phyloP scores from a whole-genome alignment of 208 protist species.

The Acanthamoeba rhysodes region DNA sequence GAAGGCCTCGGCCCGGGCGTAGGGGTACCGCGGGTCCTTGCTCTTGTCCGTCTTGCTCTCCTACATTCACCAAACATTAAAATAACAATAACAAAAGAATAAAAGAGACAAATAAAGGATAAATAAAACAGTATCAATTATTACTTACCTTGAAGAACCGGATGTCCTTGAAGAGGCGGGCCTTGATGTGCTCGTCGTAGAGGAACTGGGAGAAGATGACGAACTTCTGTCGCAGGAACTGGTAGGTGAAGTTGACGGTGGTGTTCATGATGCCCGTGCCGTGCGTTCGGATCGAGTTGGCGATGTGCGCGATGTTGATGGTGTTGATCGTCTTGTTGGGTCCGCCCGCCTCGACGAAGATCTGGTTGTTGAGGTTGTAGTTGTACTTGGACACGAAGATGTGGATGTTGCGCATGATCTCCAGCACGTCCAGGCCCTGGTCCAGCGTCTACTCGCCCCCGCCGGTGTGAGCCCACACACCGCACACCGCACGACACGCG shows the following conservation, averaged over 20 bases:
- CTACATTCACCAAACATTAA: background rate
- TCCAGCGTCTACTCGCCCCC: background rate
- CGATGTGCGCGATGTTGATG: constrained; percentile 97
- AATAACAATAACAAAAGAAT: background rate
- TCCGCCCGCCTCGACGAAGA: constrained; percentile 95
- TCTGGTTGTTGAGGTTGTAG: constrained; percentile 98
- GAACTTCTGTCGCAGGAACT: constrained; percentile 96
- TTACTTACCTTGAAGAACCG: constrained; percentile 87
- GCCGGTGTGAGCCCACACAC: background rate
- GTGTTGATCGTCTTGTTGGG: constrained; percentile 96
- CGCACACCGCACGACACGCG: background rate
- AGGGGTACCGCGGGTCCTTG: constrained; percentile 92
- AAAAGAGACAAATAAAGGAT: no score
- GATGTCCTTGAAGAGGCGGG: constrained; percentile 88
- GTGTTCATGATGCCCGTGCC: constrained; percentile 99
- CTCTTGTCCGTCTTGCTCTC: background rate
- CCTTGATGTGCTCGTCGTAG: constrained; percentile 98
- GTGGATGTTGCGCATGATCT: constrained; percentile 98
- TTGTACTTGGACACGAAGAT: constrained; percentile 97
- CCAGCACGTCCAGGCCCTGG: constrained; percentile 96
- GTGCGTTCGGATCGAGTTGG: constrained; percentile 98
- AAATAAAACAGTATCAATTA: background rate
- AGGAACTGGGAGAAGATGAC: constrained; percentile 97
- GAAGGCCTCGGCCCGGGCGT: constrained; percentile 94
- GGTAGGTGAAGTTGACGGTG: constrained; percentile 92